These are phyloP conservation scores for Ophiostoma montium DNA, from an alignment of 2,329 filamentous ascomycete genomes.

Conservation along the genomic window DNA sequence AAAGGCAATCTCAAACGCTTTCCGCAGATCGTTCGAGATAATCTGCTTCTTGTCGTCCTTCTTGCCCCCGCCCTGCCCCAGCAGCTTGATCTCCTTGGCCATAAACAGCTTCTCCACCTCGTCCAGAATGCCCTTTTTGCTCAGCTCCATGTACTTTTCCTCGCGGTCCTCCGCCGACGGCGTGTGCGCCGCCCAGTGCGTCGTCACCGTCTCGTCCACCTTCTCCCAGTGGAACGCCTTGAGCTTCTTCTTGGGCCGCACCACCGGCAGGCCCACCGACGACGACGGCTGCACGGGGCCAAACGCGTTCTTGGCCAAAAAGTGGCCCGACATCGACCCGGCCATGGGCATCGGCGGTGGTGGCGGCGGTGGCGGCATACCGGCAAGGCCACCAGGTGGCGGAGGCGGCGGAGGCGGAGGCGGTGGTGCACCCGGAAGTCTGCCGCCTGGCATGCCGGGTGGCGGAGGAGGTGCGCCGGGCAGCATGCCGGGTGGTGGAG, in stretches of 20 bases:
- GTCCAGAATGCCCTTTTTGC: slow-evolving; percentile 86
- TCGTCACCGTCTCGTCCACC: slow-evolving; percentile 80
- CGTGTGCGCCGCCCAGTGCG: slow-evolving; percentile 80
- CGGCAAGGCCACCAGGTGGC: slow-evolving; percentile 21
- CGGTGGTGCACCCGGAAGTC: slow-evolving; percentile 16
- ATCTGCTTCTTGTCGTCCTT: slow-evolving; percentile 96
- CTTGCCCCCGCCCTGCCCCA: slow-evolving; percentile 57
- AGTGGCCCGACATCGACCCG: slow-evolving; percentile 59
- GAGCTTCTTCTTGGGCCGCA: slow-evolving; percentile 95
- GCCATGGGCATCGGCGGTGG: slow-evolving; percentile 38
- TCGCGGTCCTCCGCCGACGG: slow-evolving; percentile 81
- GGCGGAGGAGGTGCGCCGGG: slow-evolving; percentile 29
- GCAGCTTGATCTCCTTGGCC: slow-evolving; percentile 87
- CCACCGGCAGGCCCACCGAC: slow-evolving; percentile 59
- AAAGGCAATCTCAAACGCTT: slow-evolving; percentile 83
- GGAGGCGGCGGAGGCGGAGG: slow-evolving; percentile 16
- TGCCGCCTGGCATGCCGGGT: slow-evolving; percentile 18
- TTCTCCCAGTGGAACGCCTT: slow-evolving; percentile 99
- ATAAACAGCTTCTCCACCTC: slow-evolving; percentile 96
- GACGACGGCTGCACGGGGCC: slow-evolving; percentile 27
- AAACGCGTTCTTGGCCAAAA: slow-evolving; percentile 49
- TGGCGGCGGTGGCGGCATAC: slow-evolving; percentile 24
- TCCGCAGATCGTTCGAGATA: slow-evolving; percentile 79
- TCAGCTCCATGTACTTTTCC: slow-evolving; percentile 88
- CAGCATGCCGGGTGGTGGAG: slow-evolving; percentile 31